Evolutionary conservation across 78 protist species (phyloP), one percentile per base, ranked within the genome.

Genomic region (Tieghemostelium lacteum): DNA sequence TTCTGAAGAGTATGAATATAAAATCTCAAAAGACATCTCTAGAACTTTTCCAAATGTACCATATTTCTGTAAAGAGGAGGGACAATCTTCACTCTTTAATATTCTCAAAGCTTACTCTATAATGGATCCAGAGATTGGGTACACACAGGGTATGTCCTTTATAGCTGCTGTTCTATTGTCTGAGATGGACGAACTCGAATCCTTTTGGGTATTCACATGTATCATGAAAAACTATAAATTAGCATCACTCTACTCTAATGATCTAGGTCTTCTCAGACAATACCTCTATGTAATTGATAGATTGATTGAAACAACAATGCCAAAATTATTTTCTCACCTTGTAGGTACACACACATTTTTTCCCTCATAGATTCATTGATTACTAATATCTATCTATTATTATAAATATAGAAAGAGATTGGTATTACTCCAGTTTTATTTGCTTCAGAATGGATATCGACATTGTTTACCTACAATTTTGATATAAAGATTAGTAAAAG

Each of bases 371-470:
- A 49, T 39, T 28, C 5, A 16, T 19, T 19, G 0, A 29, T n/a
- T 2, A 50, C 10, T 29, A 29, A 24, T 29, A 45, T 20, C 29
- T 28, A 70, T 70, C 16, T 8, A 3, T 3, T 55, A 55, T 20
- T 34, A 26, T 67, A 6, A 29, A n/a, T 26, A 22, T 52, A 71
- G 77, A 83, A 83, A 58, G 76, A 70, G 58, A 69, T 83, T 58
- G 91, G 91, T 69, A 72, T 83, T 12, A 83, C 91, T 31, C 91
- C 91, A 39, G 91, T 83, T 14, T 42, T 83, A 60, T 83, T 83
- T 83, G 91, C 91, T 40, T 64, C 75, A 14, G 91, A 83, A 83
- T 83, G 91, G 91, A 83, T 83, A 57, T 70, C 91, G 36, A 83
- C 91, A 16, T 31, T 83, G 16, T 83, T 83, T 70, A 83, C 91